Evolutionary conservation across 495 filamentous ascomycete species (phyloP).

Genomic region (Xeromyces bisporus): DNA sequence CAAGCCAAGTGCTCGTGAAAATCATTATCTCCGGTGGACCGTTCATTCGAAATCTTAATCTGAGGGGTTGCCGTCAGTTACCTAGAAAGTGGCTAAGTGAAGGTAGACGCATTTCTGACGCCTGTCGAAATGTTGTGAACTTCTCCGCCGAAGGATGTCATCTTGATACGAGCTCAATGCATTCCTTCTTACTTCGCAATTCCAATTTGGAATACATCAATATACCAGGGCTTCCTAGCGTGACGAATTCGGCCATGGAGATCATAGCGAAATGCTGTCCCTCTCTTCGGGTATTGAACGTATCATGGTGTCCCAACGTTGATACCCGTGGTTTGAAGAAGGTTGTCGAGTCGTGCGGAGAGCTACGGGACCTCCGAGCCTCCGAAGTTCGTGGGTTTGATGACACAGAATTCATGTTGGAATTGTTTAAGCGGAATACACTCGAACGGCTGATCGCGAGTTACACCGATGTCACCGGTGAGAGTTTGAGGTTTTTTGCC

Average conservation of each 20-base stretch:
- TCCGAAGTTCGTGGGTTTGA: slow-evolving; percentile 71
- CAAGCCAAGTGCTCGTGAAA: slow-evolving; percentile 64
- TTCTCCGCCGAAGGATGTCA: slow-evolving; percentile 78
- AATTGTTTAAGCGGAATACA: slow-evolving; percentile 62
- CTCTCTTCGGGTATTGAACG: slow-evolving; percentile 62
- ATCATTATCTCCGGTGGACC: slow-evolving; percentile 74
- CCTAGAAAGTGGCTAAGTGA: slow-evolving; percentile 62
- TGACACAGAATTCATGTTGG: slow-evolving; percentile 46
- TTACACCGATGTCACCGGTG: slow-evolving; percentile 59
- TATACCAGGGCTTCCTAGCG: slow-evolving; percentile 57
- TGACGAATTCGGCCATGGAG: slow-evolving; percentile 73
- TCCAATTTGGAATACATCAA: slow-evolving; percentile 65
- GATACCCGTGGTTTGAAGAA: slow-evolving; percentile 64
- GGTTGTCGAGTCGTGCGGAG: slow-evolving; percentile 54
- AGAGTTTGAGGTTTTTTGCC: slow-evolving; percentile 50
- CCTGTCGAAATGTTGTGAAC: slow-evolving; percentile 73
- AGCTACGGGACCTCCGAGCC: slow-evolving; percentile 62
- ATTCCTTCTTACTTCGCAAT: slow-evolving; percentile 66
- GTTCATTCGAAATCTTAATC: slow-evolving; percentile 80
- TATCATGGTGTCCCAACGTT: slow-evolving; percentile 81
- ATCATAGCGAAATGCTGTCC: slow-evolving; percentile 75
- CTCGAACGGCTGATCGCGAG: slow-evolving; percentile 68
- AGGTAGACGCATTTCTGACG: slow-evolving; percentile 46
- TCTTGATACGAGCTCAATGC: slow-evolving; percentile 63
- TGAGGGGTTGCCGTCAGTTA: slow-evolving; percentile 61